phyloP scores from a whole-genome alignment of 768 basidiomycete species.

The Tephrocybe sp. region DNA sequence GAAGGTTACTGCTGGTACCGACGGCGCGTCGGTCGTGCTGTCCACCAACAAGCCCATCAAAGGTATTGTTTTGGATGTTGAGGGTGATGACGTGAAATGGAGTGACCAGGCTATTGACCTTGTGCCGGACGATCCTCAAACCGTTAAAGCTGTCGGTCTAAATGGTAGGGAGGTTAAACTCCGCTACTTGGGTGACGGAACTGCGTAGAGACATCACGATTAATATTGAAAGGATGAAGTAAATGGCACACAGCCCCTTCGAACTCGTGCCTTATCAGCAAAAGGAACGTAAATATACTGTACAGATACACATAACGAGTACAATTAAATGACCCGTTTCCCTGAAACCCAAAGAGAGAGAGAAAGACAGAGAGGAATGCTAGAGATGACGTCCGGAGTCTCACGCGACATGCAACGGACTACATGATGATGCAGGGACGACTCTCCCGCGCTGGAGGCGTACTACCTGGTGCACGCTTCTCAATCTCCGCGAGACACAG shows the following conservation, averaged over 20 bases:
- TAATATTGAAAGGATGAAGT: not conserved
- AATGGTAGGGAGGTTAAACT: conserved; percentile 62
- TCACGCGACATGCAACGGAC: conserved; percentile 10
- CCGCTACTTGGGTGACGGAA: conserved; percentile 76
- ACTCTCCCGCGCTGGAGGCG: conserved; percentile 36
- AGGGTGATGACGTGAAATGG: conserved; percentile 75
- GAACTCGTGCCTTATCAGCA: not conserved
- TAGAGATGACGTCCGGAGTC: not conserved
- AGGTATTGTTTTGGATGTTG: conserved; percentile 79
- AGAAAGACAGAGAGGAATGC: not conserved
- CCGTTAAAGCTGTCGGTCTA: conserved; percentile 63
- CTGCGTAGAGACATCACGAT: conserved; percentile 40
- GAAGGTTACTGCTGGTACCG: conserved; percentile 43
- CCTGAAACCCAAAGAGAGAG: conserved; percentile 9
- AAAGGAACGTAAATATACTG: conserved; percentile 2
- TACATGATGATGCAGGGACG: conserved; percentile 57
- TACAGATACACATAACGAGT: conserved; percentile 8
- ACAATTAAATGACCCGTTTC: conserved; percentile 1
- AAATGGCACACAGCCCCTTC: not conserved
- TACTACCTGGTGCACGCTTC: conserved; percentile 52
- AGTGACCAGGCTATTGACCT: conserved; percentile 92
- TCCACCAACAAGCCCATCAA: conserved; percentile 75
- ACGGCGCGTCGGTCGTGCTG: conserved; percentile 61
- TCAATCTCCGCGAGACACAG: conserved; percentile 79
- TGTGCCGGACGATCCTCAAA: conserved; percentile 81